Conservation (phyloP, 768 basidiomycete genomes). For the Filobasidium wieringae region DNA sequence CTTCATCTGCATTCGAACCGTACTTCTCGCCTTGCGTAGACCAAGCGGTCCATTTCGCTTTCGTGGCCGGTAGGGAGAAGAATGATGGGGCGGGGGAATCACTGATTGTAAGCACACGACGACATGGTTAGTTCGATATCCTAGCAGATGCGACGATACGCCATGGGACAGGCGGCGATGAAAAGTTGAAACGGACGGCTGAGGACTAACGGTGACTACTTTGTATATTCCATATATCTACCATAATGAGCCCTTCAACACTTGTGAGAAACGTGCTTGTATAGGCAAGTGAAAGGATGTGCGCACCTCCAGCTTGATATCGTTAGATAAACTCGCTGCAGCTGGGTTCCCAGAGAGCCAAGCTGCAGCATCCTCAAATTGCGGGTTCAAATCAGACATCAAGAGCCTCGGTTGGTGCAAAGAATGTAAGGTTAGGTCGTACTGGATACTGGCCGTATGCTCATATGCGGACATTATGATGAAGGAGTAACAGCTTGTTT, state of each 20-base stretch:
- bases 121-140: too few relatives aligned
- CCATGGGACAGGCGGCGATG: too few relatives aligned
- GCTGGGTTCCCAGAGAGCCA: conserved; percentile 29
- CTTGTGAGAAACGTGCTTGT: not conserved
- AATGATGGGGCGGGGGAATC: conserved; percentile 24
- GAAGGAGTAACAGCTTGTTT: too few relatives aligned
- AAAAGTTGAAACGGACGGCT: conserved; percentile 37
- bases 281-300: not conserved
- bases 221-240: conserved; percentile 36
- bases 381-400: too few relatives aligned
- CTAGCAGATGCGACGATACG: too few relatives aligned
- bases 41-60: conserved; percentile 37
- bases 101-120: conserved; percentile 12
- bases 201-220: conserved; percentile 13
- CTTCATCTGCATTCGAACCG: conserved; percentile 2
- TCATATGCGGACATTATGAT: too few relatives aligned
- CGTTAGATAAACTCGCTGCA: conserved; percentile 29
- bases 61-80: conserved; percentile 25
- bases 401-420: too few relatives aligned
- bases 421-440: too few relatives aligned
- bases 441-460: too few relatives aligned
- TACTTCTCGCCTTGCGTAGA: conserved; percentile 12
- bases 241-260: not conserved
- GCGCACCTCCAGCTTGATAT: conserved; percentile 32
- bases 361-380: conserved; percentile 23